phyloP scores from a whole-genome alignment of 2,329 filamentous ascomycete species.

The Fusarium graminum region DNA sequence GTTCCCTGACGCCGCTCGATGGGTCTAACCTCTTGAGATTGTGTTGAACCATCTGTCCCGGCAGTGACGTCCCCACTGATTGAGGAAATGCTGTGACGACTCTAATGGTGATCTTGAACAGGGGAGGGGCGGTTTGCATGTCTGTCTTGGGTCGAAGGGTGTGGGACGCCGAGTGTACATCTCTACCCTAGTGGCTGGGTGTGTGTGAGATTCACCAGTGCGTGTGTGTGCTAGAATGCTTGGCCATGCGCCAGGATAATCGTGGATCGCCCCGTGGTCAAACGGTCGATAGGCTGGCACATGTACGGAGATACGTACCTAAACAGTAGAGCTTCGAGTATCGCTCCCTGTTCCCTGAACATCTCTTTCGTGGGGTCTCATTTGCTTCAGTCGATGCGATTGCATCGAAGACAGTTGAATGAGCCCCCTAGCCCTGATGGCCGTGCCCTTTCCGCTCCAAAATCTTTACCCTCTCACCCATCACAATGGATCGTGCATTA shows the following conservation, averaged over 20 bases:
- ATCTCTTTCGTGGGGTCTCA: conserved; percentile 37
- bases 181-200: conserved; percentile 27
- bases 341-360: conserved; percentile 42
- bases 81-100: conserved; percentile 38
- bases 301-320: conserved; percentile 5
- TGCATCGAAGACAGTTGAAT: conserved; percentile 38
- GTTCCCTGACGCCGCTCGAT: conserved; percentile 45
- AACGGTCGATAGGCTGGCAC: conserved; percentile 47
- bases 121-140: conserved; percentile 36
- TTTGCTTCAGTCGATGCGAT: conserved; percentile 39
- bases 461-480: conserved; percentile 12
- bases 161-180: conserved; percentile 18
- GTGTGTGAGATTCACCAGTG: conserved; percentile 45
- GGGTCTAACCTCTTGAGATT: conserved; percentile 37
- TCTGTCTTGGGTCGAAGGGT: conserved; percentile 27
- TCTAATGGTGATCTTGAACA: conserved; percentile 45
- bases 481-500: conserved; percentile 22
- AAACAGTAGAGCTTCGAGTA: conserved; percentile 5
- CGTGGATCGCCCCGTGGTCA: conserved; percentile 50
- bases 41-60: conserved; percentile 43
- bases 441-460: conserved; percentile 29
- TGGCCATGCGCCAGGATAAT: conserved; percentile 45
- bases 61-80: conserved; percentile 45
- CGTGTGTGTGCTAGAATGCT: conserved; percentile 43
- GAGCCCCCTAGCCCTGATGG: conserved; percentile 14